Conservation (phyloP, 768 basidiomycete genomes). For the Scleroderma citrinum region DNA sequence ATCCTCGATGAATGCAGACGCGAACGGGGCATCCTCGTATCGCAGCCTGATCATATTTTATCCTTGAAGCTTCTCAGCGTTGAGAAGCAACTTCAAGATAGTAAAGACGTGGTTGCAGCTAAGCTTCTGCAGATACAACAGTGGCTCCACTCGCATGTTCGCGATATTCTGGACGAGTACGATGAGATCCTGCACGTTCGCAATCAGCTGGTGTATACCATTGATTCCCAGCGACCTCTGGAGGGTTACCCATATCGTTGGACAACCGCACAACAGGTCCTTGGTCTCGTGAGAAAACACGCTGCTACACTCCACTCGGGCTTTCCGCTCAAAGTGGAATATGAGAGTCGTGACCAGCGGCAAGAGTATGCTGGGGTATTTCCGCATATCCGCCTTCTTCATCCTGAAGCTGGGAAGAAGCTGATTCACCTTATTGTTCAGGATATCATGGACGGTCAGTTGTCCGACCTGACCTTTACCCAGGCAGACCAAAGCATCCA, state of each 20-base stretch:
- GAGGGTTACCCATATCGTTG: constrained; percentile 40
- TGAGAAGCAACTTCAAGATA: constrained; percentile 24
- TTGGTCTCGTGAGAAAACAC: constrained; percentile 19
- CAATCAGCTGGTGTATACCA: constrained; percentile 44
- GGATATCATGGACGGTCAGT: constrained; percentile 15
- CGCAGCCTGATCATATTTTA: constrained; percentile 50
- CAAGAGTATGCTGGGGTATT: too few relatives aligned
- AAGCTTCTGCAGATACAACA: constrained; percentile 22
- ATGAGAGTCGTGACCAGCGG: neutral
- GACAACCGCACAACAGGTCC: constrained; percentile 33
- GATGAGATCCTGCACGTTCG: constrained; percentile 33
- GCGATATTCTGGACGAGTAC: constrained; percentile 28
- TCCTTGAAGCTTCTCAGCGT: constrained; percentile 45
- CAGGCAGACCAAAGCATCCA: constrained; percentile 13
- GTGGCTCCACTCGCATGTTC: constrained; percentile 19
- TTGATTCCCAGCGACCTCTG: constrained; percentile 30
- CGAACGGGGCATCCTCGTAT: constrained; percentile 37
- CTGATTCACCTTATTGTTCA: neutral
- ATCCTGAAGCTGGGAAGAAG: neutral
- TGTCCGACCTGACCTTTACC: constrained; percentile 14
- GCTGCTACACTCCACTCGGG: neutral
- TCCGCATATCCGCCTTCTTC: constrained; percentile 4
- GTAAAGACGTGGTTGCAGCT: constrained; percentile 1
- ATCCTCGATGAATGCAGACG: constrained; percentile 36
- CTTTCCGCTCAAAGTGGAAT: constrained; percentile 2